Evolutionary conservation across 495 filamentous ascomycete species (phyloP).

Genomic region (Penicillium daleae): DNA sequence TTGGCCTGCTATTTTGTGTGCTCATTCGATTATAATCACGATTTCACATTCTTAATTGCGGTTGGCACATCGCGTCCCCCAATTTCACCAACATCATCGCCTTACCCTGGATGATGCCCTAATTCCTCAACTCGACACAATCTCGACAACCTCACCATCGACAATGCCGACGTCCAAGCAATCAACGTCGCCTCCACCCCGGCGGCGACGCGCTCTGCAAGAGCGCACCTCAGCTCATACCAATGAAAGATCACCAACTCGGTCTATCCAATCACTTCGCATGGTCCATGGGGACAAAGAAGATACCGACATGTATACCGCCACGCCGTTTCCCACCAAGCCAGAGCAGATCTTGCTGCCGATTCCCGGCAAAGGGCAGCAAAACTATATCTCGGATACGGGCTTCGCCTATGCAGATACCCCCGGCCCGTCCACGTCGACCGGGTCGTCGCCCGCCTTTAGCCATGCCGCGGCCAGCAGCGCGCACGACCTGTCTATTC

Average conservation of each 20-base stretch:
- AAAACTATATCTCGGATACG: constrained; percentile 41
- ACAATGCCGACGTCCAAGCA: constrained; percentile 38
- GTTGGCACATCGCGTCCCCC: constrained; percentile 7
- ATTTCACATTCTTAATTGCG: constrained; percentile 1
- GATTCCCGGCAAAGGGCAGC: constrained; percentile 48
- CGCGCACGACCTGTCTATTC: constrained; percentile 35
- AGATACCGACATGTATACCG: constrained; percentile 46
- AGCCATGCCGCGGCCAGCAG: constrained; percentile 37
- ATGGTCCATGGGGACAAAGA: constrained; percentile 38
- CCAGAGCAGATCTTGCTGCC: constrained; percentile 56
- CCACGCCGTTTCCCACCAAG: constrained; percentile 56
- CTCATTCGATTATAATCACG: neutral
- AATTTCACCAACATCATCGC: constrained; percentile 4
- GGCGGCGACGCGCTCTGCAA: constrained; percentile 51
- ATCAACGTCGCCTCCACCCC: constrained; percentile 44
- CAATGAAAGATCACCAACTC: constrained; percentile 46
- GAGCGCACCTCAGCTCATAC: constrained; percentile 57
- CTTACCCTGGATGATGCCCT: constrained; percentile 38
- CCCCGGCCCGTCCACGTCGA: constrained; percentile 25
- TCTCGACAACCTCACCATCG: neutral
- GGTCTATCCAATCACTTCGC: constrained; percentile 42
- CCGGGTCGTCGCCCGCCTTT: constrained; percentile 34
- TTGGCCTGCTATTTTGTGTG: neutral
- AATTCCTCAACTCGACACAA: constrained; percentile 31
- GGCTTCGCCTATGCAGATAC: constrained; percentile 33